Evolutionary conservation across 2,329 filamentous ascomycete genomes (phyloP), one percentile per base, ranked within the genome.

Genomic region (Decorospora gaudefroyi): DNA sequence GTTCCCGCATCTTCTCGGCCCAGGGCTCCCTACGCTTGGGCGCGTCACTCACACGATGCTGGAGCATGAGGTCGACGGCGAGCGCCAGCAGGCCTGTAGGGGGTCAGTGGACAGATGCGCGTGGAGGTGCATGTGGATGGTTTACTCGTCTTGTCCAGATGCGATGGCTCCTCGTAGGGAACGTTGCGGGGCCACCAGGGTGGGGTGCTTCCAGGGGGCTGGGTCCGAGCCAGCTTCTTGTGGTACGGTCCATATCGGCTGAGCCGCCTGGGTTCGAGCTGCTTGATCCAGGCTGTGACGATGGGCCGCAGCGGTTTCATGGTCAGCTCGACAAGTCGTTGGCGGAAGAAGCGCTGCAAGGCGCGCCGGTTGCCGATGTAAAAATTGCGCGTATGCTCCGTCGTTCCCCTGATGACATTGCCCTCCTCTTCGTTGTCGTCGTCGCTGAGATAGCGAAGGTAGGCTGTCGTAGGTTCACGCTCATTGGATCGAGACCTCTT

Each of bases 221-320:
- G 42, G 8, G 56, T 45, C 6, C 33, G 33, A 1, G 58, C 56
- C 1, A 55, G 27, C 34, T 51, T 48, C 32, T 55, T 59, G 36
- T 62, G 55, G 28, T 68, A 68, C 3, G 50, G 54, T 5, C 62
- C 61, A 29, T 60, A 65, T 6, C 37, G 30, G 8, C 55, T 47
- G 23, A 58, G 49, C 4, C 65, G 61, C 13, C 51, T 49, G 3
- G 65, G 66, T 26, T 61, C 59, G 5, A 64, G 42, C 13, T 55
- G 48, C 42, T 62, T 65, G 22, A 69, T 53, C 66, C 66, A 69
- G 6, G 55, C 51, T 2, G 62, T 65, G n/a, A 62, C 59, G 22
- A 69, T 63, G 11, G 56, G 51, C 4, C 63, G 59, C 15, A 67
- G 31, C 0, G 65, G 62, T 39, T 64, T 69, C 55, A 65, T 61